Conservation (phyloP, 805 yeast genomes). For the Zygosaccharomyces pseudorouxii region DNA sequence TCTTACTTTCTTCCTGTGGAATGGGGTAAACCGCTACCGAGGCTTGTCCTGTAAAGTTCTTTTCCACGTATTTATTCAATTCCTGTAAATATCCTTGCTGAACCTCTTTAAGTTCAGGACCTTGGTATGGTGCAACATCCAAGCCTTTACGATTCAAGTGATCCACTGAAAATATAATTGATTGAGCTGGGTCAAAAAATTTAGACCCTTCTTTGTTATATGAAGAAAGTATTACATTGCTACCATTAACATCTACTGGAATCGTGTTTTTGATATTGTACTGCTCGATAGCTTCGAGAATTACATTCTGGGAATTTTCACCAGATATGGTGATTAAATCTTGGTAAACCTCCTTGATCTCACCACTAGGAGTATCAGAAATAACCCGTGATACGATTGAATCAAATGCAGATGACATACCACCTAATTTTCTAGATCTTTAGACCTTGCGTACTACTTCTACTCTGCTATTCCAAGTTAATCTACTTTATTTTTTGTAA, state of each 20-base stretch:
- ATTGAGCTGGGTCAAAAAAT: conserved; percentile 49
- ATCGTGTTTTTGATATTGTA: conserved; percentile 40
- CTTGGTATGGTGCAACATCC: conserved; percentile 45
- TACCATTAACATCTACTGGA: conserved; percentile 34
- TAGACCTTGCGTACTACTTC: neutral
- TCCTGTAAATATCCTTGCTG: conserved; percentile 19
- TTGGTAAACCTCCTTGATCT: conserved; percentile 30
- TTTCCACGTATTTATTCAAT: conserved; percentile 46
- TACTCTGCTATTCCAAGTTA: neutral
- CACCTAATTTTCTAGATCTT: neutral
- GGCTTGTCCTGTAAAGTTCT: conserved; percentile 61
- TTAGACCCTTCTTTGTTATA: conserved; percentile 48
- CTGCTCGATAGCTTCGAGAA: conserved; percentile 36
- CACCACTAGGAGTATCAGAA: conserved; percentile 36
- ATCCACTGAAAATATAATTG: conserved; percentile 55
- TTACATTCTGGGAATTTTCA: conserved; percentile 35
- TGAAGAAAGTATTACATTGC: conserved; percentile 43
- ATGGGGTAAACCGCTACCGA: conserved; percentile 43
- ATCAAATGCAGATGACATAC: conserved; percentile 24
- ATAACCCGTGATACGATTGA: conserved; percentile 27
- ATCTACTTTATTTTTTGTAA: neutral
- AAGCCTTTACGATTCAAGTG: conserved; percentile 45
- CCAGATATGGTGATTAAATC: conserved; percentile 45
- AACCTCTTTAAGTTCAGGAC: conserved; percentile 16
- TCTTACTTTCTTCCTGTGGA: conserved; percentile 21